Conservation (phyloP, 2,329 filamentous ascomycete genomes). For the Colletotrichum limetticola region DNA sequence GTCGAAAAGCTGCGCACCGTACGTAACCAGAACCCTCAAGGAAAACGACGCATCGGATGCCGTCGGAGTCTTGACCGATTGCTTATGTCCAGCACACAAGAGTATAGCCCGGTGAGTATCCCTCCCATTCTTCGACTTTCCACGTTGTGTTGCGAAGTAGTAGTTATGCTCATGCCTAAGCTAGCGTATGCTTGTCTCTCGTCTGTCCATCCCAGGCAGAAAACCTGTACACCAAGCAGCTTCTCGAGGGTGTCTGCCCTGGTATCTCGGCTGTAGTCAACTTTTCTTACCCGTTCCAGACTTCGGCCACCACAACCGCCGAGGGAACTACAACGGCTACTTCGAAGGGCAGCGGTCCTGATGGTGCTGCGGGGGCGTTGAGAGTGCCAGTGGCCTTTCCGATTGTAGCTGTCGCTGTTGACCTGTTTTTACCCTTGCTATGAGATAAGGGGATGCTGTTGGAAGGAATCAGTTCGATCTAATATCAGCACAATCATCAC, state of each 20-base stretch:
- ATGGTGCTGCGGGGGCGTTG: background rate
- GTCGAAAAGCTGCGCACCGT: background rate
- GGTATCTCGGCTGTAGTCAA: background rate
- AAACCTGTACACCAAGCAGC: constrained; percentile 5
- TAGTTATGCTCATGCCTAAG: background rate
- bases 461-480: too few species aligned
- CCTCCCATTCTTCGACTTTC: too few species aligned
- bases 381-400: background rate
- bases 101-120: background rate
- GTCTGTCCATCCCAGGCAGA: constrained; percentile 10
- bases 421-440: background rate
- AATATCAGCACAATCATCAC: too few species aligned
- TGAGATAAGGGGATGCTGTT: background rate
- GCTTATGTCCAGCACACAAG: constrained; percentile 7
- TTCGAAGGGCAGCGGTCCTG: background rate
- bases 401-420: background rate
- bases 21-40: background rate
- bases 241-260: constrained; percentile 19
- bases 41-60: background rate
- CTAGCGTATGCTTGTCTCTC: background rate
- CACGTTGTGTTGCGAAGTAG: background rate
- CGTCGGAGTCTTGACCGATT: background rate
- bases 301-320: background rate
- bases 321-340: background rate
- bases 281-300: background rate